A percentile compares a stretch with the other conserved stretches of the same genome.
Conservation (phyloP, 2,329 filamentous ascomycete species). For the Neurospora sp. region DNA sequence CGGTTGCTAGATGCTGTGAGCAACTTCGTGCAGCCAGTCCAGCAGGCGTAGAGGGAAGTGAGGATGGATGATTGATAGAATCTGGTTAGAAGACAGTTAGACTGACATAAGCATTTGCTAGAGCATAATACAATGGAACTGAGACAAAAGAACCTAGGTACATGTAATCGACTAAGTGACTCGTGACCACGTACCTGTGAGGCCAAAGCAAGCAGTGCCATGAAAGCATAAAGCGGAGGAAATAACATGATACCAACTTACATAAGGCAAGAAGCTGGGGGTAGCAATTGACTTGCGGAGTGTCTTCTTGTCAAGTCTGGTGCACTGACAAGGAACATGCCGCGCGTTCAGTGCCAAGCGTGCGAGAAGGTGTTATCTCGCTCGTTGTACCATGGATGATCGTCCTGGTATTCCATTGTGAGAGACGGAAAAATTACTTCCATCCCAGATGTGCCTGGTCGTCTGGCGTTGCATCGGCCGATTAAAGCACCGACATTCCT, state of each 20-base stretch:
- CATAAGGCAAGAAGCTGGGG: background rate
- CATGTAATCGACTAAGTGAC: background rate
- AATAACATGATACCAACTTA: background rate
- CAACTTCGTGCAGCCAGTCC: background rate
- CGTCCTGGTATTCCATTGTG: background rate
- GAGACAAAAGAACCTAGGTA: background rate
- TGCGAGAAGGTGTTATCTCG: background rate
- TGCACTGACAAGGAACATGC: background rate
- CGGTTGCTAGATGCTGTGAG: background rate
- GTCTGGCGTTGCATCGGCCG: slow-evolving; percentile 10
- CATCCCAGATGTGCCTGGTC: slow-evolving; percentile 1
- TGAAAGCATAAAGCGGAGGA: background rate
- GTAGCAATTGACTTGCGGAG: background rate
- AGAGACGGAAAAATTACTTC: slow-evolving; percentile 8
- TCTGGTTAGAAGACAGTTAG: background rate
- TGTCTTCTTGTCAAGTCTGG: background rate
- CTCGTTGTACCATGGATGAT: background rate
- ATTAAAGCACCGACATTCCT: slow-evolving; percentile 8
- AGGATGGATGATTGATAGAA: background rate
- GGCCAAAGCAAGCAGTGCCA: background rate
- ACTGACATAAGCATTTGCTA: background rate
- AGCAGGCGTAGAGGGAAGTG: background rate
- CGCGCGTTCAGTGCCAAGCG: background rate
- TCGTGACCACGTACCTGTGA: background rate
- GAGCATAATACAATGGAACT: background rate